These are phyloP conservation scores for Huntiella moniliformis DNA, from an alignment of 2,329 filamentous ascomycete genomes.

Conservation along the genomic window DNA sequence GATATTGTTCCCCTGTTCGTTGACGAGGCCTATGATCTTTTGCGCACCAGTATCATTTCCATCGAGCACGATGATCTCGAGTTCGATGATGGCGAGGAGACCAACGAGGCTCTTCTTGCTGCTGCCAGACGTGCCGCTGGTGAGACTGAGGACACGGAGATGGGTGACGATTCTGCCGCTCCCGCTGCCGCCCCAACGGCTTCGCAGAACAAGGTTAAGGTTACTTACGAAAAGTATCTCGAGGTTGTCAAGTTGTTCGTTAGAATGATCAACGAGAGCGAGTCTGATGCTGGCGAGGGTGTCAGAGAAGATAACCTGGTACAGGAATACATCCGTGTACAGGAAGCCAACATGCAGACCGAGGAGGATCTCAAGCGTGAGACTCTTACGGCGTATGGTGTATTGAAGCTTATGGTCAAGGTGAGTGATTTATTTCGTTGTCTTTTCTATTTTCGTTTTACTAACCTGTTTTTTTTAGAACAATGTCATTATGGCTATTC, in stretches of 20 bases:
- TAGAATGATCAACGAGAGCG: slow-evolving; percentile 65
- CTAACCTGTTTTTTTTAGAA: slow-evolving; percentile 44
- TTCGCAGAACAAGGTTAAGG: slow-evolving; percentile 53
- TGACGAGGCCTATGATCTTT: slow-evolving; percentile 73
- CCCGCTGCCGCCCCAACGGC: slow-evolving; percentile 26
- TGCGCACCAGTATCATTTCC: slow-evolving; percentile 88
- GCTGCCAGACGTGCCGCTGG: slow-evolving; percentile 32
- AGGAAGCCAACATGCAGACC: slow-evolving; percentile 61
- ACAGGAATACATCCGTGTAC: slow-evolving; percentile 82
- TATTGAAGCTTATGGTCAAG: slow-evolving; percentile 91
- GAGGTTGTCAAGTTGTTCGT: slow-evolving; percentile 76
- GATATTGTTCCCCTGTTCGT: slow-evolving; percentile 76
- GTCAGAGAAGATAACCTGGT: slow-evolving; percentile 67
- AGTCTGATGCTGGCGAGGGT: slow-evolving; percentile 57
- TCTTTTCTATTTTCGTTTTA: slow-evolving; percentile 12
- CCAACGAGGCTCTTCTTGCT: slow-evolving; percentile 16
- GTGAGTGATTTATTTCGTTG: slow-evolving; percentile 28
- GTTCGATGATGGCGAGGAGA: slow-evolving; percentile 46
- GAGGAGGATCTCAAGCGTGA: slow-evolving; percentile 70
- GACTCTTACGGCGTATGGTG: slow-evolving; percentile 56
- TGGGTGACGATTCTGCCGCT: slow-evolving; percentile 18
- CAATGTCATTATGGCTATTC: slow-evolving; percentile 70
- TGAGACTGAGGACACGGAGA: slow-evolving; percentile 16
- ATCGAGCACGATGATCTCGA: slow-evolving; percentile 97
- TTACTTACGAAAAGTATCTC: slow-evolving; percentile 91